Evolutionary conservation across 257 asterid species (phyloP).

Genomic region (Linaria vulgaris): DNA sequence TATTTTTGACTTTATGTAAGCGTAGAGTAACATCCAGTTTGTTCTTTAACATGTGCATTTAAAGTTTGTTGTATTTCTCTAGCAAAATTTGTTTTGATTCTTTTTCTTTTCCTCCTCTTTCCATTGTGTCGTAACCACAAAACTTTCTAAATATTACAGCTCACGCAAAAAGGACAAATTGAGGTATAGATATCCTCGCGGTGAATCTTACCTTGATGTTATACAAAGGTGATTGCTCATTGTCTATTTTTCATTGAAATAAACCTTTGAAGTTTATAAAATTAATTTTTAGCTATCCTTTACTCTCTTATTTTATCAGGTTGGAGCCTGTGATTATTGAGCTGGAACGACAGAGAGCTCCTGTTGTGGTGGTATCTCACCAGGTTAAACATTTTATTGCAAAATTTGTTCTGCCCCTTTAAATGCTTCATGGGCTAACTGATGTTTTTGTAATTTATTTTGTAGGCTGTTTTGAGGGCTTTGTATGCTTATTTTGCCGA

Average conservation of each 20-base stretch:
- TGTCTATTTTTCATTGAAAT: conserved; percentile 2
- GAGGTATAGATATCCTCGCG: conserved; percentile 97
- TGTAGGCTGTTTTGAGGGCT: conserved; percentile 94
- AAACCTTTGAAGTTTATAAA: conserved; percentile 22
- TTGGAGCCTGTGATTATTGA: conserved; percentile 97
- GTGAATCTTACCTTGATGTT: conserved; percentile 97
- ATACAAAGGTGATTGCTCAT: conserved; percentile 77
- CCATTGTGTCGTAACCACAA: not conserved
- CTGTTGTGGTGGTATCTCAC: conserved; percentile 95
- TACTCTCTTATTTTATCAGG: conserved; percentile 42
- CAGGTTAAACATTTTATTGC: conserved; percentile 56
- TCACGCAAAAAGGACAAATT: conserved; percentile 94
- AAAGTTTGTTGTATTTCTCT: not conserved
- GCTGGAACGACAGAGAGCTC: conserved; percentile 97
- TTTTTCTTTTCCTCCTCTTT: too few relatives aligned
- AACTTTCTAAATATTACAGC: conserved; percentile 38
- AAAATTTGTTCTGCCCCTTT: conserved; percentile 19
- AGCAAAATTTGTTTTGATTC: too few relatives aligned
- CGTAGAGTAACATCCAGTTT: not conserved
- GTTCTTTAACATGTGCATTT: not conserved
- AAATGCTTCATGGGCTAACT: conserved; percentile 27
- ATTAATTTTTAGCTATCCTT: conserved; percentile 20
- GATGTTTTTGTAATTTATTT: conserved; percentile 26
- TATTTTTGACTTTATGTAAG: not conserved
- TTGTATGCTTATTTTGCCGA: conserved; percentile 98